Evolutionary conservation across 306 rosid species (phyloP).

Genomic region (Cicer arietinum): DNA sequence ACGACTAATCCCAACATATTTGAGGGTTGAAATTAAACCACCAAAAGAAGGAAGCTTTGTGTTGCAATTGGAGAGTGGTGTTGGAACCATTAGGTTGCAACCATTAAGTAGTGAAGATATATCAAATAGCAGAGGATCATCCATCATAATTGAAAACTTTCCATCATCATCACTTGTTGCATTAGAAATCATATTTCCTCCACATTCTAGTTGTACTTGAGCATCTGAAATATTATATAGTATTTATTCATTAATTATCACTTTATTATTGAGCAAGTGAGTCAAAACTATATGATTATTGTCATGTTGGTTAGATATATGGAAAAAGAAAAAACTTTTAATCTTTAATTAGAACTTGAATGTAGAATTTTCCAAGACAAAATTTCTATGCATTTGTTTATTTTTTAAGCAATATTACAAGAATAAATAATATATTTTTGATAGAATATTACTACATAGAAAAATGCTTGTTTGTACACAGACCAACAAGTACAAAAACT

Average conservation of each 20-base stretch:
- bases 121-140: slow-evolving; percentile 35
- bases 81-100: slow-evolving; percentile 44
- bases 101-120: slow-evolving; percentile 36
- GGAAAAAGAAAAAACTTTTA: too few species aligned
- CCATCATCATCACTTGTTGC: slow-evolving; percentile 42
- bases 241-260: too few species aligned
- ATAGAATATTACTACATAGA: too few species aligned
- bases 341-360: too few species aligned
- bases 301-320: not conserved
- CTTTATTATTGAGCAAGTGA: too few species aligned
- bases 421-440: too few species aligned
- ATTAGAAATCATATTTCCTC: slow-evolving; percentile 33
- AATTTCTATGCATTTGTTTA: too few species aligned
- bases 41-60: slow-evolving; percentile 46
- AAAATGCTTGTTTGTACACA: too few species aligned
- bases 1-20: slow-evolving; percentile 30
- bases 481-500: too few species aligned
- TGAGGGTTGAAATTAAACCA: slow-evolving; percentile 38
- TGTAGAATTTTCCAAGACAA: too few species aligned
- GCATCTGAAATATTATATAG: slow-evolving; percentile 46
- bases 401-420: too few species aligned
- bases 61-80: slow-evolving; percentile 50
- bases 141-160: slow-evolving; percentile 37
- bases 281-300: not conserved
- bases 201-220: slow-evolving; percentile 45